Conservation (phyloP, 352 stramenopile genomes). For the Thraustochytrium sp. region DNA sequence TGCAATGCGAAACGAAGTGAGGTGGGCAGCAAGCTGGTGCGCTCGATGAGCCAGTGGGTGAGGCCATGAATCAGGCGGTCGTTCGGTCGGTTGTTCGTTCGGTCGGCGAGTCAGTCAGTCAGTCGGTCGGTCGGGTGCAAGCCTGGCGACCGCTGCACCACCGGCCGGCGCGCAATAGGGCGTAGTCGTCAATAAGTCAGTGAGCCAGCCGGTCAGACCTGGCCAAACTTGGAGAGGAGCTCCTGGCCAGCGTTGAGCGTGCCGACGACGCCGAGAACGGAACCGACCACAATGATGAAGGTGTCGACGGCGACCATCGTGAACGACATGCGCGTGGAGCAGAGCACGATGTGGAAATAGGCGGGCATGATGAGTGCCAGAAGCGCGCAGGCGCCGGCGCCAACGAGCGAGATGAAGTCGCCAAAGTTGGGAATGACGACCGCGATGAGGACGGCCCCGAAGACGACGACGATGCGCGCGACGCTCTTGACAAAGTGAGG, state of each 20-base stretch:
- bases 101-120: too few species aligned
- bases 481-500: slow-evolving; percentile 44
- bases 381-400: slow-evolving; percentile 75
- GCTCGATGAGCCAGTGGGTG: too few species aligned
- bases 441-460: slow-evolving; percentile 68
- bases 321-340: background rate
- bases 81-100: too few species aligned
- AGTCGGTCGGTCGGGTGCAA: too few species aligned
- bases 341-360: slow-evolving; percentile 64
- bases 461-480: slow-evolving; percentile 62
- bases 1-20: too few species aligned
- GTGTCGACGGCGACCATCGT: background rate
- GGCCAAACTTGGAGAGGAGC: background rate
- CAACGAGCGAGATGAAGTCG: slow-evolving; percentile 80
- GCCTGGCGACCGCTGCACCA: too few species aligned
- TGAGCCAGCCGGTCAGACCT: background rate
- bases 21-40: too few species aligned
- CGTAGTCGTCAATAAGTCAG: background rate
- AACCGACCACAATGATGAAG: background rate
- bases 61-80: too few species aligned
- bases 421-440: slow-evolving; percentile 77
- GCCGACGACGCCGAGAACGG: background rate
- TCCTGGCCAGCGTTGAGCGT: background rate
- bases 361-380: slow-evolving; percentile 77
- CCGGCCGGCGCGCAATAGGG: too few species aligned